Conservation (phyloP, 345 rosid genomes). For the Eucalyptus melliodora region DNA sequence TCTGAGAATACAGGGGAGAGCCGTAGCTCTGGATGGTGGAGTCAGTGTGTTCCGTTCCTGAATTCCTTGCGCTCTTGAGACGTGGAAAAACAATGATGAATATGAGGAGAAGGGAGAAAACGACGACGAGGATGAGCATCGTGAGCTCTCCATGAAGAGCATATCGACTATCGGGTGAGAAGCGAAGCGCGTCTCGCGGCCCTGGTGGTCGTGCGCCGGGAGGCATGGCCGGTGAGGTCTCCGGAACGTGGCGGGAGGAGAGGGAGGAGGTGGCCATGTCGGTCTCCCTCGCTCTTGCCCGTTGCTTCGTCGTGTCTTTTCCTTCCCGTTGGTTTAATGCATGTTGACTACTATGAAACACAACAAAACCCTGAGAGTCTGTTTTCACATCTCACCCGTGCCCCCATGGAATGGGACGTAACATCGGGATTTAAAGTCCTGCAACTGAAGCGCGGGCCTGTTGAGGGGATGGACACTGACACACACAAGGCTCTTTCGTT, state of each 20-base stretch:
- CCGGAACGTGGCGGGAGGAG: background rate
- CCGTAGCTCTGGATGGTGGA: background rate
- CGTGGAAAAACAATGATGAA: conserved; percentile 21
- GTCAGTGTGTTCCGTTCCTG: background rate
- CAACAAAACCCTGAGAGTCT: background rate
- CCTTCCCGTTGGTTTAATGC: background rate
- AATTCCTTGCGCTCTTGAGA: conserved; percentile 1
- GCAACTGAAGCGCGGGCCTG: background rate
- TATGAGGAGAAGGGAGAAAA: conserved; percentile 25
- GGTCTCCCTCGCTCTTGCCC: background rate
- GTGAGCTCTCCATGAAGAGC: conserved; percentile 36
- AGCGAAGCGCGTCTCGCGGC: background rate
- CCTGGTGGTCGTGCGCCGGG: background rate
- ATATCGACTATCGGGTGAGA: conserved; percentile 18
- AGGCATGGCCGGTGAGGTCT: background rate
- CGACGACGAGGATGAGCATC: conserved; percentile 5
- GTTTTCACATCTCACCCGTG: background rate
- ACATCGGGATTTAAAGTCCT: background rate
- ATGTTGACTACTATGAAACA: background rate
- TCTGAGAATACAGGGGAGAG: background rate
- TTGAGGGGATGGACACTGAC: background rate
- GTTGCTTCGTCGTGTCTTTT: background rate
- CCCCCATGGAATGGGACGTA: background rate
- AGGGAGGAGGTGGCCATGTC: background rate
- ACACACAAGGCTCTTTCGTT: background rate